Evolutionary conservation across 495 filamentous ascomycete genomes (phyloP), one percentile per base, ranked within the genome.

Genomic region (Talaromyces ruber): DNA sequence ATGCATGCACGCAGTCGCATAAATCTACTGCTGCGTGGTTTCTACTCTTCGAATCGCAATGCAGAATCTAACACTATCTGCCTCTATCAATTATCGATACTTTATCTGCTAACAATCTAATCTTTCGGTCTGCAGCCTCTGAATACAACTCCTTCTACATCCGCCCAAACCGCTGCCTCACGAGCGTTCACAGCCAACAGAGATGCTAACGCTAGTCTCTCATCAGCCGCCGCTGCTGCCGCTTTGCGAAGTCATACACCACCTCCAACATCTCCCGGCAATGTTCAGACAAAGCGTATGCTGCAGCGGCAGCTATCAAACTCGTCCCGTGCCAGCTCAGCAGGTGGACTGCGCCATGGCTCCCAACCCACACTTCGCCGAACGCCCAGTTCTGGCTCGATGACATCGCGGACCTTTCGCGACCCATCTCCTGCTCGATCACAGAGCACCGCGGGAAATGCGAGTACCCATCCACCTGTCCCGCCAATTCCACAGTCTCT

Each of bases 221-320:
- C 92, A 21, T 86, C 86, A 29, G 88, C 92, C 6, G 92, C 92
- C 7, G 92, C 92, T 2, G 91, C 91, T 8, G 85, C 92, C 21
- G 92, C 92, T 21, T 79, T 97, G 50, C 84, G 88, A 60, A 88
- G 86, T 47, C 84, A 86, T 64, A 85, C 91, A 6, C 84, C 85
- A 30, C 87, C 88, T 28, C 92, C 92, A 47, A 90, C 84, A 14
- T 81, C 82, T 21, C 86, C 96, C 43, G 90, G 84, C 67, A 83
- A 92, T 75, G 84, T 95, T 29, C 85, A 93, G 71, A 96, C 92
- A 0, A 96, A 92, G 72, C 89, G 92, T 60, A 94, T 90, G 70
- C 65, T 86, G 61, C 85, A 88, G 65, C 84, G 92, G 50, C 83
- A 84, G 63, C 75, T 79, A 25, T 95, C 91, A 8, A 68, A 79